Evolutionary conservation across 257 asterid species (phyloP).

Genomic region (Lycium ferocissimum): DNA sequence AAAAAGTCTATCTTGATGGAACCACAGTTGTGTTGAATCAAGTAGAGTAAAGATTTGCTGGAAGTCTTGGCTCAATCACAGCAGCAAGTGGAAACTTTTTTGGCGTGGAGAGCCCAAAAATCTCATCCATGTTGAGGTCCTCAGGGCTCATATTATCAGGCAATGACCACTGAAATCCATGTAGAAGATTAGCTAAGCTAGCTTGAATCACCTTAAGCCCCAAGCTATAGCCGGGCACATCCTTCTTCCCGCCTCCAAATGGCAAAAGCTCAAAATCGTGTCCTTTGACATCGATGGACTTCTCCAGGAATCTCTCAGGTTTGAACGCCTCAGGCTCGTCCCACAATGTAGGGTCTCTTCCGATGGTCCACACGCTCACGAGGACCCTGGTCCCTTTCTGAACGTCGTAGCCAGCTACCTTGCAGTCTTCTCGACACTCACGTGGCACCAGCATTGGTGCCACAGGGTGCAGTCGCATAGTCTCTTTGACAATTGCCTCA

Average conservation of each 20-base stretch:
- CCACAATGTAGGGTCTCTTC: constrained; percentile 51
- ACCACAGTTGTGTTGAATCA: neutral
- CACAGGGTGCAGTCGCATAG: constrained; percentile 57
- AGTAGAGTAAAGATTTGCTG: constrained; percentile 37
- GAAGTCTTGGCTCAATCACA: constrained; percentile 47
- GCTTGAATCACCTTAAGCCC: constrained; percentile 51
- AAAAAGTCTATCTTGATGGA: neutral
- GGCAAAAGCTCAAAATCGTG: constrained; percentile 46
- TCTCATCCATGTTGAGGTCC: constrained; percentile 51
- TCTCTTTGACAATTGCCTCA: constrained; percentile 47
- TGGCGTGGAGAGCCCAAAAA: constrained; percentile 48
- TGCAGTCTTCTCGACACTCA: constrained; percentile 61
- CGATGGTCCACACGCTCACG: constrained; percentile 45
- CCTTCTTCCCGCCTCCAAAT: constrained; percentile 54
- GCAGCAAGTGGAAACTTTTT: constrained; percentile 44
- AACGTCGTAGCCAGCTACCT: constrained; percentile 58
- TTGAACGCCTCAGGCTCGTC: constrained; percentile 43
- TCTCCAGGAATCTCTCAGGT: constrained; percentile 49
- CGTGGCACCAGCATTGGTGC: constrained; percentile 76
- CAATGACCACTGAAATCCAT: constrained; percentile 48
- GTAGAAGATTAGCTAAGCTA: constrained; percentile 47
- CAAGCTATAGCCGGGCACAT: constrained; percentile 45
- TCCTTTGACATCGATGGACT: constrained; percentile 45
- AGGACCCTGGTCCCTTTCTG: constrained; percentile 46
- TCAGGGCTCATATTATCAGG: constrained; percentile 33